Evolutionary conservation across 805 yeast species (phyloP).

Genomic region (Starmerella vitae): DNA sequence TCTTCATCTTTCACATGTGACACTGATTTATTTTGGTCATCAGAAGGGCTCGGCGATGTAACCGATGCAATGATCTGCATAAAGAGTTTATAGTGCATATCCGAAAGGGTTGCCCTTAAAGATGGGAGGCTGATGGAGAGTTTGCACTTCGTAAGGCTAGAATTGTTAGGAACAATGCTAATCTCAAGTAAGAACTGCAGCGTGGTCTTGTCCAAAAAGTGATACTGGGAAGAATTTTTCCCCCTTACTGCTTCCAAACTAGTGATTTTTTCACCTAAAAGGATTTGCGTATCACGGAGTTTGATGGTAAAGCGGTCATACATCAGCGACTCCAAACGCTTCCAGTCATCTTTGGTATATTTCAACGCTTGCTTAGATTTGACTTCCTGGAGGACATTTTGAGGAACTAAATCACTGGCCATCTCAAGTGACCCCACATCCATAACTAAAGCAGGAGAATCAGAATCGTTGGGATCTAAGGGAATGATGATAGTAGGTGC

Average conservation of each 20-base stretch:
- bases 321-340: conserved; percentile 60
- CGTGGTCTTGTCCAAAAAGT: conserved; percentile 62
- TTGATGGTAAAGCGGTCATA: conserved; percentile 72
- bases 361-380: conserved; percentile 42
- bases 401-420: conserved; percentile 48
- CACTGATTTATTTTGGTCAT: neutral
- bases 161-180: conserved; percentile 73
- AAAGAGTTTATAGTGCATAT: conserved; percentile 77
- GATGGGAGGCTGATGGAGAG: conserved; percentile 67
- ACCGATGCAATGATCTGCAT: conserved; percentile 62
- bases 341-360: conserved; percentile 60
- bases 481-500: conserved; percentile 89
- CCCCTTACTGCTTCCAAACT: conserved; percentile 38
- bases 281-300: conserved; percentile 72
- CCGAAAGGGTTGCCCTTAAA: conserved; percentile 61
- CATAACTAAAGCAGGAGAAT: conserved; percentile 81
- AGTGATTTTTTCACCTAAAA: conserved; percentile 67
- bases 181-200: conserved; percentile 63
- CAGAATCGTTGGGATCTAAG: conserved; percentile 50
- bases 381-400: conserved; percentile 51
- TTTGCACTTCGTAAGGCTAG: conserved; percentile 55
- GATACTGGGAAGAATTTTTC: conserved; percentile 33
- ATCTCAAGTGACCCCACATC: conserved; percentile 94
- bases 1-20: conserved; percentile 1
- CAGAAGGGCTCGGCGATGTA: conserved; percentile 38